phyloP scores from a whole-genome alignment of 805 yeast species.

The Scheffersomyces lignosus region DNA sequence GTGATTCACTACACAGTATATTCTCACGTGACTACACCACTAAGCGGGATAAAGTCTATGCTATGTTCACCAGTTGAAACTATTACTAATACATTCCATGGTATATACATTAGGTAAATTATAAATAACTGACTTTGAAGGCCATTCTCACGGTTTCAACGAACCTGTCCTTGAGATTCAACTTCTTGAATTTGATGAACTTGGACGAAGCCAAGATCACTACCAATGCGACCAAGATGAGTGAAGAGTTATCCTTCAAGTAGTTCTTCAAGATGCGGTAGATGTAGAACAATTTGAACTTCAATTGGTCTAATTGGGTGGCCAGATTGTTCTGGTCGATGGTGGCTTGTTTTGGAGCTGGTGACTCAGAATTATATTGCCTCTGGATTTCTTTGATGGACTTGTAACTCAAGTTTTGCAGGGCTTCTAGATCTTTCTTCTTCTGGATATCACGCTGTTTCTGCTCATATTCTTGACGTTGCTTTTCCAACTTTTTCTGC shows the following conservation, averaged over 20 bases:
- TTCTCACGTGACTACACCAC: no score
- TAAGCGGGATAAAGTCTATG: no score
- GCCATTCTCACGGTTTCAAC: conserved; percentile 43
- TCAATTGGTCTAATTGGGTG: conserved; percentile 10
- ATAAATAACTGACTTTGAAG: conserved; percentile 42
- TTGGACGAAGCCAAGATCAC: conserved; percentile 19
- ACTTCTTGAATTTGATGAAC: conserved; percentile 21
- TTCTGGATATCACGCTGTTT: conserved; percentile 16
- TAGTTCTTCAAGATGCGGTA: conserved; percentile 19
- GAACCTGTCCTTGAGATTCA: conserved; percentile 29
- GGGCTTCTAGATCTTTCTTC: conserved; percentile 14
- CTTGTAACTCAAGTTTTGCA: conserved; percentile 27
- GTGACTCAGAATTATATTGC: conserved; percentile 8
- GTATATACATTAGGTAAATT: no score
- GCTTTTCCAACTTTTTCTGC: conserved; percentile 23
- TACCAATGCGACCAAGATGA: conserved; percentile 22
- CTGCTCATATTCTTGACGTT: conserved; percentile 13
- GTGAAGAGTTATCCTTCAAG: conserved; percentile 28
- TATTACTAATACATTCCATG: no score
- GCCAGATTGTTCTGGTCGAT: not conserved
- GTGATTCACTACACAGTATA: no score
- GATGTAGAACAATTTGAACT: conserved; percentile 15
- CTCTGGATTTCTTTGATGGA: conserved; percentile 30
- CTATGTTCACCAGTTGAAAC: no score
- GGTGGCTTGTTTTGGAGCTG: conserved; percentile 4